Conservation (phyloP, 495 filamentous ascomycete species). For the Glarea lozoyensis region DNA sequence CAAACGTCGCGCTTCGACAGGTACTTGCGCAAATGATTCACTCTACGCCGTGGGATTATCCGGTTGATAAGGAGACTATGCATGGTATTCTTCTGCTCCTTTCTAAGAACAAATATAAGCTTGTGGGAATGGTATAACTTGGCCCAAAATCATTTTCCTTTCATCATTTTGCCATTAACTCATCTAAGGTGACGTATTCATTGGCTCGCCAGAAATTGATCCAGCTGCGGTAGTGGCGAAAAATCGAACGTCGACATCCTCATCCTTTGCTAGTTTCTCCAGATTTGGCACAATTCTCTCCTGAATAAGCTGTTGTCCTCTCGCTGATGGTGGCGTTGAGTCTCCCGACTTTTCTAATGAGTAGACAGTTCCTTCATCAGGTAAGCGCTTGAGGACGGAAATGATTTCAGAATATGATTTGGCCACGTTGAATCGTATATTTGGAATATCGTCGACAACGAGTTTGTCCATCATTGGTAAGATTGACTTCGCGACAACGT, state of each 20-base stretch:
- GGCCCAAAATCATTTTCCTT: slow-evolving; percentile 9
- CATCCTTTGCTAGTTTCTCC: slow-evolving; percentile 90
- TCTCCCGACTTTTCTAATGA: slow-evolving; percentile 70
- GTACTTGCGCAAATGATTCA: too few species aligned
- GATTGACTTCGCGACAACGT: slow-evolving; percentile 85
- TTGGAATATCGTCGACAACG: slow-evolving; percentile 87
- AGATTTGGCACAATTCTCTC: slow-evolving; percentile 80
- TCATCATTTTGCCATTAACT: slow-evolving; percentile 18
- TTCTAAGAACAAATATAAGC: slow-evolving; percentile 18
- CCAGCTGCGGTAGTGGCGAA: slow-evolving; percentile 60
- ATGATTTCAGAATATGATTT: slow-evolving; percentile 92
- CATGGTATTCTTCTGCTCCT: slow-evolving; percentile 21
- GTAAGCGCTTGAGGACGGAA: slow-evolving; percentile 79
- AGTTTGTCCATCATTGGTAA: slow-evolving; percentile 94
- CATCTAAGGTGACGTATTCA: slow-evolving; percentile 51
- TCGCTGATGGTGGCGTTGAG: slow-evolving; percentile 50
- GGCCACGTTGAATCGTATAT: slow-evolving; percentile 98
- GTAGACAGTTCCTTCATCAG: slow-evolving; percentile 77
- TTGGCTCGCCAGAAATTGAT: slow-evolving; percentile 38
- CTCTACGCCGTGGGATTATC: too few species aligned
- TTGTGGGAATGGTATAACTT: slow-evolving; percentile 6
- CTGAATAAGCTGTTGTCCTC: slow-evolving; percentile 75
- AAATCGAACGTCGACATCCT: slow-evolving; percentile 95
- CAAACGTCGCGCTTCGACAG: too few species aligned
- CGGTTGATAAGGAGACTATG: slow-evolving; percentile 10